phyloP scores from a whole-genome alignment of 495 filamentous ascomycete species.

The Daldinia childiae region DNA sequence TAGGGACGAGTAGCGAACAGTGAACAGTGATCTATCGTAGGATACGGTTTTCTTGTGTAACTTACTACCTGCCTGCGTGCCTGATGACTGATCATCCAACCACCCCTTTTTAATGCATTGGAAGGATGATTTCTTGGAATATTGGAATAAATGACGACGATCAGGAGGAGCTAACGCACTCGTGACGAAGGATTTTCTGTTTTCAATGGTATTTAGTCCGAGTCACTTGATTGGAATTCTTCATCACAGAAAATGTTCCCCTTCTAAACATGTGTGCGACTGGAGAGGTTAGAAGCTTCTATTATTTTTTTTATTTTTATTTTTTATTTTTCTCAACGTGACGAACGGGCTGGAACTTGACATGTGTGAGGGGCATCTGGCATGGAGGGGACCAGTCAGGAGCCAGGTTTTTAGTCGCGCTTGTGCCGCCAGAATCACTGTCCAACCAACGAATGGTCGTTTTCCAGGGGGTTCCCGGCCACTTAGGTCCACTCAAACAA shows the following conservation, averaged over 20 bases:
- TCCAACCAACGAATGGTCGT: constrained; percentile 35
- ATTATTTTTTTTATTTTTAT: constrained; percentile 4
- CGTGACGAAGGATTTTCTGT: constrained; percentile 29
- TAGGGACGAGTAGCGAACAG: constrained; percentile 8
- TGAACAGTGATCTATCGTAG: constrained; percentile 26
- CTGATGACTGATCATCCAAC: constrained; percentile 40
- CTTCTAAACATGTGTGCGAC: constrained; percentile 31
- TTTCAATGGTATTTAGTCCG: constrained; percentile 30
- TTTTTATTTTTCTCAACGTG: constrained; percentile 27
- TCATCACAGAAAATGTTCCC: constrained; percentile 21
- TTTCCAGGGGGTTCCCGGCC: constrained; percentile 38
- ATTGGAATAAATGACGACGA: constrained; percentile 31
- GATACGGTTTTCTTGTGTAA: constrained; percentile 27
- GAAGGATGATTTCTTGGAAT: constrained; percentile 8
- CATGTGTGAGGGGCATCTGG: constrained; percentile 42
- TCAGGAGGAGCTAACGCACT: constrained; percentile 34
- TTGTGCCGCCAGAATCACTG: constrained; percentile 40
- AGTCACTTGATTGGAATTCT: constrained; percentile 35
- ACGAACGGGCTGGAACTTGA: constrained; percentile 37
- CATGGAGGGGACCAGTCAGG: constrained; percentile 27
- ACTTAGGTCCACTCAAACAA: constrained; percentile 35
- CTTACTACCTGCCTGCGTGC: constrained; percentile 15
- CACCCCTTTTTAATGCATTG: constrained; percentile 40
- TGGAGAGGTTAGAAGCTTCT: constrained; percentile 31
- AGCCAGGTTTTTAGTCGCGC: constrained; percentile 39